Conservation (phyloP, 768 basidiomycete genomes). For the Dendrothele bispora region DNA sequence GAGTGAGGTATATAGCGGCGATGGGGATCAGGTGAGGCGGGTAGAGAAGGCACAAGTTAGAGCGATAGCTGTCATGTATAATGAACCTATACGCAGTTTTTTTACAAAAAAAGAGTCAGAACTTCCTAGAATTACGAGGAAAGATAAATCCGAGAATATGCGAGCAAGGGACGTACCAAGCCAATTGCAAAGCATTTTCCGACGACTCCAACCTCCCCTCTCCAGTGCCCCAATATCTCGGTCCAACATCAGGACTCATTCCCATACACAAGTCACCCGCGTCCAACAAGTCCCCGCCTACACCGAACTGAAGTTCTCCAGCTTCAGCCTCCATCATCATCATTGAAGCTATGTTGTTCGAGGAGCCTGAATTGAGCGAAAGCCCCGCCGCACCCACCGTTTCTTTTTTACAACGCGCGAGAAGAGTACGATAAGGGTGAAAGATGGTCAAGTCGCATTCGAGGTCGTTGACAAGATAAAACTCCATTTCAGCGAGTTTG, state of each 20-base stretch:
- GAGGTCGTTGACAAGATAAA: slow-evolving; percentile 94
- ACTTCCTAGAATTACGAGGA: too few species aligned
- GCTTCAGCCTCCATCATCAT: slow-evolving; percentile 56
- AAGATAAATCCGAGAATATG: too few species aligned
- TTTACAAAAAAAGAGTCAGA: not conserved
- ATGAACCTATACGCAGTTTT: slow-evolving; percentile 67
- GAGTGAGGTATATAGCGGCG: slow-evolving; percentile 85
- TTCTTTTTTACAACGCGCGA: slow-evolving; percentile 71
- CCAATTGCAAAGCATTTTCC: slow-evolving; percentile 79
- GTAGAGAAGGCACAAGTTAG: slow-evolving; percentile 89
- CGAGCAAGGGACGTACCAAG: slow-evolving; percentile 84
- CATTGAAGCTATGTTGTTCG: too few species aligned
- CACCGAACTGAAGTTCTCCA: too few species aligned
- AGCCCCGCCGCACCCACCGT: slow-evolving; percentile 28
- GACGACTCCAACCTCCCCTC: slow-evolving; percentile 78
- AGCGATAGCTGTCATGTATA: slow-evolving; percentile 93
- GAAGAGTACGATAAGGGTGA: slow-evolving; percentile 90
- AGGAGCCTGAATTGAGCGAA: too few species aligned
- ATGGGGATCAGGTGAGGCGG: slow-evolving; percentile 94
- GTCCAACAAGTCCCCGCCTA: slow-evolving; percentile 45
- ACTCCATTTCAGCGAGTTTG: slow-evolving; percentile 97
- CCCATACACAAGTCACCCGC: slow-evolving; percentile 58
- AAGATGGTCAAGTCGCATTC: slow-evolving; percentile 93
- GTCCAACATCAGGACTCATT: slow-evolving; percentile 47
- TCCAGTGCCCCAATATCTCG: slow-evolving; percentile 77